phyloP scores from a whole-genome alignment of 495 filamentous ascomycete species.

The Aspergillus homomorphus region DNA sequence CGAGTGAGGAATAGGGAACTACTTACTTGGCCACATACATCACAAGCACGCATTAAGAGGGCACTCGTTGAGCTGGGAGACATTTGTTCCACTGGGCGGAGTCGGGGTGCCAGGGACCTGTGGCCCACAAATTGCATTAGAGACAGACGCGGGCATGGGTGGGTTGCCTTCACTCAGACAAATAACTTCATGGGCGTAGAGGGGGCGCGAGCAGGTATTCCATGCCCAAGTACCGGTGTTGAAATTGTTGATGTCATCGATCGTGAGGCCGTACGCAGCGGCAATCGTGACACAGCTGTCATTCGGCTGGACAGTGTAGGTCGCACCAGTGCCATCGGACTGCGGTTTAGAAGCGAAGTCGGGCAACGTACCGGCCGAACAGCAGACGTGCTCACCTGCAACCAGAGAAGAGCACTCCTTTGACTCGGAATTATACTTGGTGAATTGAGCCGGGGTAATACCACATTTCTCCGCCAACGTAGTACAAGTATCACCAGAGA shows the following conservation, averaged over 20 bases:
- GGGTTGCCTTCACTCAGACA: constrained; percentile 41
- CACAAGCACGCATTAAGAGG: constrained; percentile 30
- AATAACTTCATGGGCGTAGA: constrained; percentile 14
- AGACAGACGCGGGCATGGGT: constrained; percentile 38
- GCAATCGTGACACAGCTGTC: constrained; percentile 32
- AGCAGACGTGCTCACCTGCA: constrained; percentile 43
- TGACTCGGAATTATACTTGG: constrained; percentile 36
- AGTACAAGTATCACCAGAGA: constrained; percentile 35
- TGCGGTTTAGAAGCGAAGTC: constrained; percentile 40
- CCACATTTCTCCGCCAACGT: constrained; percentile 41
- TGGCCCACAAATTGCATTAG: constrained; percentile 44
- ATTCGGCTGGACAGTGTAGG: constrained; percentile 27
- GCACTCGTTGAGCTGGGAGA: constrained; percentile 21
- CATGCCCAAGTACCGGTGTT: constrained; percentile 27
- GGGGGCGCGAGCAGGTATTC: constrained; percentile 36
- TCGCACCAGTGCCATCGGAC: constrained; percentile 39
- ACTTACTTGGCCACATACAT: constrained; percentile 45
- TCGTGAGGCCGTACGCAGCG: constrained; percentile 28
- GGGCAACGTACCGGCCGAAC: constrained; percentile 38
- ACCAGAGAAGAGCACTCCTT: constrained; percentile 37
- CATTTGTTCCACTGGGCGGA: constrained; percentile 4
- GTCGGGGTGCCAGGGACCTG: constrained; percentile 33
- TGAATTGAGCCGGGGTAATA: constrained; percentile 38
- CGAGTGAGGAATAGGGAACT: too few relatives aligned
- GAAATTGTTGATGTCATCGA: constrained; percentile 26